Conservation (phyloP, 1,284 basidiomycete species). For the Rhodotorula sp. region DNA sequence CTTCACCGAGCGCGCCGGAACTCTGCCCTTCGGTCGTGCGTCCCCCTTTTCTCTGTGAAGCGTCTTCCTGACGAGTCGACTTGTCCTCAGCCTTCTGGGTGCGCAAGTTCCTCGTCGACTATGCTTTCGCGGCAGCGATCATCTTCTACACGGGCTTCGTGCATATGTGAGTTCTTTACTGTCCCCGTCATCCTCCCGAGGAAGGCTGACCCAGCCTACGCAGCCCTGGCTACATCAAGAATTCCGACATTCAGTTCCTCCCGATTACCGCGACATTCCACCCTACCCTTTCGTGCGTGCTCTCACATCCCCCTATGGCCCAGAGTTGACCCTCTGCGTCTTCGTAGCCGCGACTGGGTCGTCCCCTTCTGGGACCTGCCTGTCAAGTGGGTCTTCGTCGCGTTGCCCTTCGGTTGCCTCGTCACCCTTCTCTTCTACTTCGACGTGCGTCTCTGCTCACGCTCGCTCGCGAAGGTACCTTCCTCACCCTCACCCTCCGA, state of each 20-base stretch:
- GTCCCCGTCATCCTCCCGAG: neutral
- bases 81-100: conserved; percentile 48
- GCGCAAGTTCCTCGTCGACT: conserved; percentile 50
- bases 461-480: neutral
- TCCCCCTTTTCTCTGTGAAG: no score
- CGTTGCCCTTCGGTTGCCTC: conserved; percentile 59
- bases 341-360: conserved; percentile 64
- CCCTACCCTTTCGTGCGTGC: conserved; percentile 39
- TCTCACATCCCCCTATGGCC: neutral
- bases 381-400: conserved; percentile 83
- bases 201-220: no score
- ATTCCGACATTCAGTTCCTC: conserved; percentile 38
- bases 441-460: conserved; percentile 48
- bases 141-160: conserved; percentile 55
- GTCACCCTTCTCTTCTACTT: conserved; percentile 56
- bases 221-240: conserved; percentile 46
- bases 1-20: conserved; percentile 44
- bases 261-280: conserved; percentile 41
- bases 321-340: neutral
- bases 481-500: no score
- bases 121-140: conserved; percentile 52
- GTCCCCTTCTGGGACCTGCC: conserved; percentile 89
- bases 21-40: conserved; percentile 39
- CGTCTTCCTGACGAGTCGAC: no score
- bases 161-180: conserved; percentile 48